Conservation (phyloP, 2,329 filamentous ascomycete genomes). For the Basipetospora sp. region DNA sequence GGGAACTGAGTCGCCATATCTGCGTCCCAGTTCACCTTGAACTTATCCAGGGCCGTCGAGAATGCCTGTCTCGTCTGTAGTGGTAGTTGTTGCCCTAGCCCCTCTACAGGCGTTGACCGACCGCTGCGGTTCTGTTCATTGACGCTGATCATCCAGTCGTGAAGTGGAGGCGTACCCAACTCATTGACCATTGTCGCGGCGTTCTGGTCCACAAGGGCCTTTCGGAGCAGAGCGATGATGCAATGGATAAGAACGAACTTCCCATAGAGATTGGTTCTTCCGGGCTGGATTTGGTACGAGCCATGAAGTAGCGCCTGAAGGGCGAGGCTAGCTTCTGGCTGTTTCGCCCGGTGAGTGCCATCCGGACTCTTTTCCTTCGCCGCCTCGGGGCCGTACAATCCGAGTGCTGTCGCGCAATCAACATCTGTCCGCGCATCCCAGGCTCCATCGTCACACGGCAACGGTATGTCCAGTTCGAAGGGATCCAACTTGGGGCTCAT, state of each 20-base stretch:
- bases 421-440: conserved; percentile 50
- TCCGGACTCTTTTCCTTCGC: conserved; percentile 43
- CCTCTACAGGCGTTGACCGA: conserved; percentile 30
- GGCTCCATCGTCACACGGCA: conserved; percentile 57
- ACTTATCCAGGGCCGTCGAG: conserved; percentile 49
- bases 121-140: conserved; percentile 28
- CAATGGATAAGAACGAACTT: conserved; percentile 63
- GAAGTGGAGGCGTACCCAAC: conserved; percentile 41
- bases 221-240: conserved; percentile 45
- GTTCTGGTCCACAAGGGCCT: conserved; percentile 26
- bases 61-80: conserved; percentile 33
- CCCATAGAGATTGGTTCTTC: conserved; percentile 55
- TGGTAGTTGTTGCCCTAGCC: conserved; percentile 21
- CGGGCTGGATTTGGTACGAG: conserved; percentile 44
- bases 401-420: conserved; percentile 51
- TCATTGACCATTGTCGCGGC: conserved; percentile 18
- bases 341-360: conserved; percentile 48
- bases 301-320: conserved; percentile 46
- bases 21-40: conserved; percentile 57
- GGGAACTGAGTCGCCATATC: conserved; percentile 57
- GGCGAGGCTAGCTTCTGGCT: conserved; percentile 48
- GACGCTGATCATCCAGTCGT: conserved; percentile 38
- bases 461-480: conserved; percentile 49
- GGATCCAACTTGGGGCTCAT: conserved; percentile 45
- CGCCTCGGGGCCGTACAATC: conserved; percentile 41